Percentiles rank a stretch among this genome's conserved stretches.
These are phyloP conservation scores for Rhizopogon sp. DNA, from an alignment of 768 basidiomycete genomes.

Conservation along the genomic window DNA sequence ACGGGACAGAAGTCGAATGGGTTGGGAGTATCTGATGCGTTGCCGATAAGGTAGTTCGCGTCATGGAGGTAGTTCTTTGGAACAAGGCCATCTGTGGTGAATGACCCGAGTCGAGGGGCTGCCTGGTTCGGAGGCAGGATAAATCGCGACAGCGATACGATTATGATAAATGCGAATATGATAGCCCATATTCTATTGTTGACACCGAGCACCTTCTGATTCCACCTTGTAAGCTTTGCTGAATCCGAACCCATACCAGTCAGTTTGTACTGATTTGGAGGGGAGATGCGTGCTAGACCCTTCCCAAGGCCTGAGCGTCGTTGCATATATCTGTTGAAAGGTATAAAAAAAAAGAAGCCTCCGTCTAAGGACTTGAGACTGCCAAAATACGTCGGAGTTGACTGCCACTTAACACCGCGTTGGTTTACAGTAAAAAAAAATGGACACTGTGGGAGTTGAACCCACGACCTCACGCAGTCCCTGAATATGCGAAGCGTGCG, in stretches of 20 bases:
- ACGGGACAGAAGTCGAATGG: slow-evolving; percentile 93
- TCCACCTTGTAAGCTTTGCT: slow-evolving; percentile 49
- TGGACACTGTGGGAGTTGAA: slow-evolving; percentile 53
- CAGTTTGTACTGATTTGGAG: slow-evolving; percentile 34
- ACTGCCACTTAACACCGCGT: background rate
- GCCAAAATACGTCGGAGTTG: background rate
- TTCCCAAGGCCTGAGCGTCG: slow-evolving; percentile 45
- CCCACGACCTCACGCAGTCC: slow-evolving; percentile 51
- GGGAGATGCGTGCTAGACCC: slow-evolving; percentile 53
- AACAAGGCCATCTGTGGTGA: slow-evolving; percentile 43
- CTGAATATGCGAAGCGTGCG: slow-evolving; percentile 44
- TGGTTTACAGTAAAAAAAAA: slow-evolving; percentile 3
- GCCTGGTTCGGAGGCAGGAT: slow-evolving; percentile 37
- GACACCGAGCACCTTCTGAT: slow-evolving; percentile 55
- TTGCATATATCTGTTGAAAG: slow-evolving; percentile 40
- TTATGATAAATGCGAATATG: slow-evolving; percentile 45
- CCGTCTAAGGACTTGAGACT: background rate
- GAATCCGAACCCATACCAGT: slow-evolving; percentile 40
- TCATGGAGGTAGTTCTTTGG: slow-evolving; percentile 84
- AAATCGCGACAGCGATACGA: slow-evolving; percentile 54
- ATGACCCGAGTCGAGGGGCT: slow-evolving; percentile 12
- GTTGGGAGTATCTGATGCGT: slow-evolving; percentile 36
- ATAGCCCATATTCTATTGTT: slow-evolving; percentile 69
- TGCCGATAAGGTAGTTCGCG: slow-evolving; percentile 19
- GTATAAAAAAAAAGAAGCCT: slow-evolving; percentile 1